phyloP scores from a whole-genome alignment of 139 green algal species.

The Picochlorum sp. region DNA sequence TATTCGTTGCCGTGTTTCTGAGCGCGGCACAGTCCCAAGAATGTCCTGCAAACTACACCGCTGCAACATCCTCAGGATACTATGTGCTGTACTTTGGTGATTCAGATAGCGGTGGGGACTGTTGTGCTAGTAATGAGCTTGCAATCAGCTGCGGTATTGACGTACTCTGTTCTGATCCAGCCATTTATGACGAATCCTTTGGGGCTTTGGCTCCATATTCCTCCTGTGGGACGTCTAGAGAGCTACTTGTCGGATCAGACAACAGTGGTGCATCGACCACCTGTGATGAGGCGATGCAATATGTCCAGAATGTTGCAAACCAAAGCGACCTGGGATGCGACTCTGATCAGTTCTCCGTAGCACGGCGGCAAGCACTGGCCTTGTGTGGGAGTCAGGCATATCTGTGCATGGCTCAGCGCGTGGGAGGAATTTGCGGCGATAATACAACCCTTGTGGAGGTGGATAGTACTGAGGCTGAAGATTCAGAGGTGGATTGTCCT shows the following conservation, averaged over 20 bases:
- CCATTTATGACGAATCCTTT: neutral
- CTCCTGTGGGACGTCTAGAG: neutral
- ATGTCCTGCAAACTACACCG: neutral
- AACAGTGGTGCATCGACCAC: neutral
- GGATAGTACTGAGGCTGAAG: too few relatives aligned
- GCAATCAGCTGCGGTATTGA: neutral
- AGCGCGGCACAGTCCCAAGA: neutral
- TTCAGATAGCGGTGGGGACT: neutral
- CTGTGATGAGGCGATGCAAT: constrained; percentile 2
- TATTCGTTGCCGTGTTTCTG: neutral
- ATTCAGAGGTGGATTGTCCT: too few relatives aligned
- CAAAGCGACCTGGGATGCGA: neutral
- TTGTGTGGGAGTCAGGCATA: neutral
- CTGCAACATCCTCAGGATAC: neutral
- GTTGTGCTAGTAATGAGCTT: neutral
- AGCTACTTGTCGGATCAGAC: neutral
- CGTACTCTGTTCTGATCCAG: neutral
- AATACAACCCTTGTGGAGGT: too few relatives aligned
- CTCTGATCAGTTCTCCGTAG: neutral
- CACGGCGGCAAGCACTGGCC: neutral
- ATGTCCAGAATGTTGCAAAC: neutral
- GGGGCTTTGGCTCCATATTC: neutral
- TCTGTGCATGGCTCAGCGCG: neutral
- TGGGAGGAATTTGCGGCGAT: too few relatives aligned
- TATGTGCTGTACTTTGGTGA: neutral